A percentile compares a stretch with the other conserved stretches of the same genome.
Evolutionary conservation across 805 yeast genomes (phyloP).

Genomic region (Lachancea mirantina): DNA sequence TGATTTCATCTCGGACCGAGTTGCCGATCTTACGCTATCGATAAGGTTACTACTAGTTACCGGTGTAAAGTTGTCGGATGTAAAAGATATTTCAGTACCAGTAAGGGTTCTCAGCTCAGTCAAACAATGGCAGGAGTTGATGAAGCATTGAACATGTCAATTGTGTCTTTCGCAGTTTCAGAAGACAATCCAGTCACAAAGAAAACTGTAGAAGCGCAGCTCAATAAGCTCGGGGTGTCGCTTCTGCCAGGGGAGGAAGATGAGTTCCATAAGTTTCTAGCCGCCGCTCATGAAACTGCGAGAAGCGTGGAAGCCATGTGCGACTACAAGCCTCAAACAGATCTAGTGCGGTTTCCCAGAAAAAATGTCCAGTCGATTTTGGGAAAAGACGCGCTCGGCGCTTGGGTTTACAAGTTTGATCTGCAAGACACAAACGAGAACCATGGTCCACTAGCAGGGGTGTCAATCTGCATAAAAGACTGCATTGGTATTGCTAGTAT

Average conservation of each 20-base stretch:
- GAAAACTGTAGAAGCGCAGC: slow-evolving; percentile 19
- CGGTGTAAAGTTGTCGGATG: no score
- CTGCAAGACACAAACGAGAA: slow-evolving; percentile 24
- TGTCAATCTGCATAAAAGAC: slow-evolving; percentile 31
- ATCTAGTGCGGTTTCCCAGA: slow-evolving; percentile 31
- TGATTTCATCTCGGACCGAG: not conserved
- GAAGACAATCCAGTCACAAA: slow-evolving; percentile 22
- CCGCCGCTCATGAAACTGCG: slow-evolving; percentile 27
- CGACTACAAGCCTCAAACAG: slow-evolving; percentile 28
- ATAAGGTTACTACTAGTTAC: no score
- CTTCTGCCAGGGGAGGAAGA: slow-evolving; percentile 18
- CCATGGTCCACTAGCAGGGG: slow-evolving; percentile 22
- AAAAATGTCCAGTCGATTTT: slow-evolving; percentile 16
- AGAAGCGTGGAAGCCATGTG: slow-evolving; percentile 24
- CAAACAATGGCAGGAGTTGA: no score
- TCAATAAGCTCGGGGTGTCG: slow-evolving; percentile 21
- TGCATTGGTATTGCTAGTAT: slow-evolving; percentile 32
- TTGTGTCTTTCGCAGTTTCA: slow-evolving; percentile 21
- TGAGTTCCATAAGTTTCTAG: slow-evolving; percentile 22
- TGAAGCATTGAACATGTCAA: slow-evolving; percentile 18
- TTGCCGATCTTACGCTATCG: no score
- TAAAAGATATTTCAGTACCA: no score
- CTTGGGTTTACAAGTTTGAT: slow-evolving; percentile 30
- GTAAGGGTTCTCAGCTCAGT: no score
- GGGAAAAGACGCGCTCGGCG: slow-evolving; percentile 25